Evolutionary conservation across 2,329 filamentous ascomycete species (phyloP), one percentile per base, ranked within the genome.

Genomic region (Aspergillus alliaceus): DNA sequence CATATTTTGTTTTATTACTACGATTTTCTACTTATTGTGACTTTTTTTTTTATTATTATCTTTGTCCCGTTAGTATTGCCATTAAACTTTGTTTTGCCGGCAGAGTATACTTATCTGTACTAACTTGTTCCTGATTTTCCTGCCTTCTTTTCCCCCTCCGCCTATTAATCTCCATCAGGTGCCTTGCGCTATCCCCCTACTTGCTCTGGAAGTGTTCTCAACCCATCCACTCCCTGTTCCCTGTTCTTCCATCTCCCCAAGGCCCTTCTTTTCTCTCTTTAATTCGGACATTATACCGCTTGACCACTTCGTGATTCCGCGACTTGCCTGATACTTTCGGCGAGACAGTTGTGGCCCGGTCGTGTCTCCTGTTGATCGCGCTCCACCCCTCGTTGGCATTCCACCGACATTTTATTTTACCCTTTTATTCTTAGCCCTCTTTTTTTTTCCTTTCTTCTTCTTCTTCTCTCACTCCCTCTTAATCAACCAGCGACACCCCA

Each of bases 161-260:
- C 44, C 27, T 54, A 50, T 54, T 60, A 62, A 62, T 58, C 47
- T 44, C 53, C 53, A 46, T 63, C 57, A 40, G 44, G 59, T 61
- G 54, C 60, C 59, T 61, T 59, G 59, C 59, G 51, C 58, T 60
- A n/a, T n/a, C n/a, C n/a, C 56, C 58, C 56, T 60, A 42, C 51
- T 42, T 59, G 48, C 48, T n/a, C 25, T 53, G 48, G 39, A 55
- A 15, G 49, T 37, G 50, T 49, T 39, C 25, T 34, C 31, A 53
- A 42, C 34, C 18, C 32, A 31, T 27, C 49, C 32, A 32, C 27
- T 39, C 42, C 25, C 48, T 27, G 18, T 22, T 39, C 42, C 25
- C 48, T 27, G 18, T 22, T 42, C 57, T 51, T 42, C 51, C 42
- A 22, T 48, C 42, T 35, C 15, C 35, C 18, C 31, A 27, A 54